Evolutionary conservation across 140 eudicot genomes (phyloP), one percentile per base, ranked within the genome.

Genomic region (Senecio squalidus): DNA sequence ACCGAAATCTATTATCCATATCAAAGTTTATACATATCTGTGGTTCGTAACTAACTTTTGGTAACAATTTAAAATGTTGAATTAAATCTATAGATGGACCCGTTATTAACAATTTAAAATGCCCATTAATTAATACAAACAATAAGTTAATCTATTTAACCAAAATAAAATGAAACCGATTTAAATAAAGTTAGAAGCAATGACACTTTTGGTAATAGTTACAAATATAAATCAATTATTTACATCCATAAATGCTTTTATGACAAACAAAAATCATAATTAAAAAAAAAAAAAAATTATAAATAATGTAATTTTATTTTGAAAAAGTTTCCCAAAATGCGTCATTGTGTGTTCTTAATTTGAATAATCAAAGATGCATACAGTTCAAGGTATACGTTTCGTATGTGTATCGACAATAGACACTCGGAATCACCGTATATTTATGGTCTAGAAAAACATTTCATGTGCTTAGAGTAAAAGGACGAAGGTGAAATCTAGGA

Each of bases 401-500:
- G 0, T 33, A 33, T 31, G 38, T 36, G 1, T 50, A 33, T 50
- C 4, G 22, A 27, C 22, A 6, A 11, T 29, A 30, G 34, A 28
- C 18, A 5, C 30, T 4, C 25, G 30, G 30, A 22, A 15, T 55
- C 28, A 0, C 29, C 22, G 13, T 10, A 8, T 29, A 2, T 17
- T 20, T 66, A 26, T 17, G n/a, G 31, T 15, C 46, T 27, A 17
- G 9, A 10, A 15, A 56, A 57, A 24, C 59, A 3, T 44, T 5
- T 9, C 73, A 57, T 67, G 58, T 57, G 50, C 11, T 45, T 57
- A 46, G 45, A 57, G 66, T 56, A 31, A 56, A 65, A 31, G 49
- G 58, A 31, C 1, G 16, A 31, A 45, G 9, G 57, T 67, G 58
- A 28, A 24, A 67, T 43, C 3, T 45, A 57, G 54, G 39, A 58